Evolutionary conservation across 2,329 filamentous ascomycete genomes (phyloP).

Genomic region (Tolypocladium nubicola): DNA sequence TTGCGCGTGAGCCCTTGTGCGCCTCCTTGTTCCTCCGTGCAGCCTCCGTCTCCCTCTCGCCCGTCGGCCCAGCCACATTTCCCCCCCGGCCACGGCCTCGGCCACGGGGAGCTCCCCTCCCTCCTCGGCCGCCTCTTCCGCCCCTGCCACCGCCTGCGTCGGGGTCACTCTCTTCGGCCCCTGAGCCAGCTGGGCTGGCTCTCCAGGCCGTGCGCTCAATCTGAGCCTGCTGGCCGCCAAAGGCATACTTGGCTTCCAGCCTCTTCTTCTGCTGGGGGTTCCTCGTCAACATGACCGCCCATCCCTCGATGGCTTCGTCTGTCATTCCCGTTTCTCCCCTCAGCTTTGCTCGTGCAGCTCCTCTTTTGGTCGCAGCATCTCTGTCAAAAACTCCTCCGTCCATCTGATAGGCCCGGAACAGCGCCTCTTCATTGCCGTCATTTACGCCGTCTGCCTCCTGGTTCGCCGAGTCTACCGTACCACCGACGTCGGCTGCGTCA

Average conservation of each 20-base stretch:
- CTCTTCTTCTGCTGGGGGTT: constrained; percentile 58
- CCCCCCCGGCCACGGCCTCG: constrained; percentile 43
- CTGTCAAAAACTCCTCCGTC: constrained; percentile 58
- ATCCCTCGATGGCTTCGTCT: constrained; percentile 89
- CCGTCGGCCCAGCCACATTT: constrained; percentile 52
- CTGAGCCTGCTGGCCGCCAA: constrained; percentile 54
- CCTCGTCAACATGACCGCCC: constrained; percentile 75
- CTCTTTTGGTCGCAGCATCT: constrained; percentile 58
- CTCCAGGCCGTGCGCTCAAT: constrained; percentile 58
- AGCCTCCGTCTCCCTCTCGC: constrained; percentile 60
- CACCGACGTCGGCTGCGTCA: constrained; percentile 83
- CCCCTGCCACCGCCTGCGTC: constrained; percentile 36
- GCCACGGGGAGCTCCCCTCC: constrained; percentile 26
- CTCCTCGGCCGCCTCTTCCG: constrained; percentile 21
- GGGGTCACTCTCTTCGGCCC: constrained; percentile 44
- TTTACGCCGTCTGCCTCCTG: constrained; percentile 37
- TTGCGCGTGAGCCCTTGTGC: constrained; percentile 70
- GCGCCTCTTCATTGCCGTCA: constrained; percentile 53
- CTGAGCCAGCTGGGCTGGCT: constrained; percentile 40
- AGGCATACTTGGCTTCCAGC: constrained; percentile 62
- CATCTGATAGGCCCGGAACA: constrained; percentile 64
- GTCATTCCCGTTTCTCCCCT: constrained; percentile 77
- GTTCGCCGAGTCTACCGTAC: constrained; percentile 64
- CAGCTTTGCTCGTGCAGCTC: constrained; percentile 50
- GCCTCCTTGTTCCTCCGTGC: constrained; percentile 71